Evolutionary conservation across 805 yeast species (phyloP), one percentile per base, ranked within the genome.

Genomic region (Sugiyamaella qingdaonensis): DNA sequence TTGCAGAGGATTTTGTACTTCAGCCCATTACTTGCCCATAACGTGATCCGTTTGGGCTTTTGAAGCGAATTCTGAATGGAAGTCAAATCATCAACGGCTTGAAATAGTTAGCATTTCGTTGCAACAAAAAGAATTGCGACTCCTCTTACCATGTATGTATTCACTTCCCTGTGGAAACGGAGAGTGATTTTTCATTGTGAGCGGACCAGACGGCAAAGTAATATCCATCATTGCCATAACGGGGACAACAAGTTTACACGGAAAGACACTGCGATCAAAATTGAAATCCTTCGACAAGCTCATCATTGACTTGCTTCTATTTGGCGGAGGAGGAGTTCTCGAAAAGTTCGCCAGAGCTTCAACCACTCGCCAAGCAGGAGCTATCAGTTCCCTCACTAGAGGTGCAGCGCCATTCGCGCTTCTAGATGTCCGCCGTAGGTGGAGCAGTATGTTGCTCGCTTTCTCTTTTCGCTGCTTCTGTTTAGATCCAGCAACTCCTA

Each of bases 51-150:
- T 60, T 88, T 80, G 0, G 99, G 99, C 70, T 80, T 82, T 67
- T 91, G 97, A 70, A 94, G 75, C 0, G 98, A 92, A 21, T 81
- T 73, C 69, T 90, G 80, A 9, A 94, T 78, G 47, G 77, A 79
- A 9, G 88, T 95, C 9, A 73, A 72, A 37, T 83, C 81, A 8
- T 86, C 88, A 64, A 91, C 81, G 21, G 75, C 77, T 19, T 49
- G 24, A n/a, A n/a, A n/a, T 19, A 3, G 49, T 46, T 10, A 49
- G 53, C 19, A 45, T 32, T 18, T 39, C 27, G 18, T 5, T 13
- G 36, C n/a, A 24, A 19, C 45, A n/a, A 45, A 60, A 10, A 60
- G 19, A 10, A 7, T 24, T 24, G 7, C 3, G 29, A 24, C 29
- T 24, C 29, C 27, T 13, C 48, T 31, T 45, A 45, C 48, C 18